A percentile compares a stretch with the other conserved stretches of the same genome.
phyloP scores from a whole-genome alignment of 371 early-diverging fungal genomes.

The Syncephalis fuscata region DNA sequence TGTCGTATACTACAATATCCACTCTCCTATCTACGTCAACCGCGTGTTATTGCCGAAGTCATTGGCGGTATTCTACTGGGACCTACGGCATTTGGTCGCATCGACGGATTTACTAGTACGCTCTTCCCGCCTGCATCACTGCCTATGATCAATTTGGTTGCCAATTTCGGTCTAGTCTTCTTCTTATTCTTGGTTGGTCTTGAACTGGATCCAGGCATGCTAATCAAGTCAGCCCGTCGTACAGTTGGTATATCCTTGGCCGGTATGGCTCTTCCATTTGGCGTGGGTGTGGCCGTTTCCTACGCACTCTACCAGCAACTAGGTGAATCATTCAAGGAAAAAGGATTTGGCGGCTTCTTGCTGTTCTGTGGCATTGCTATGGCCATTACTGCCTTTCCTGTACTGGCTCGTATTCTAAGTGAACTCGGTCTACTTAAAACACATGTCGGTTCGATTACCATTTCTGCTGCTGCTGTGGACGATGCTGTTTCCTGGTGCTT shows the following conservation, averaged over 20 bases:
- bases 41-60: slow-evolving; percentile 61
- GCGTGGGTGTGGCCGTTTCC: slow-evolving; percentile 46
- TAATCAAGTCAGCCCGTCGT: slow-evolving; percentile 22
- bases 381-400: slow-evolving; percentile 87
- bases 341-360: slow-evolving; percentile 43
- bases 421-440: slow-evolving; percentile 69
- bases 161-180: slow-evolving; percentile 78
- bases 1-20: slow-evolving; percentile 40
- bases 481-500: slow-evolving; percentile 78
- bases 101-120: slow-evolving; percentile 31
- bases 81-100: slow-evolving; percentile 55
- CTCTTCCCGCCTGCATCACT: slow-evolving; percentile 44
- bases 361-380: slow-evolving; percentile 77
- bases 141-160: slow-evolving; percentile 48
- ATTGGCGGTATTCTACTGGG: slow-evolving; percentile 62
- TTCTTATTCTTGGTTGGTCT: slow-evolving; percentile 81
- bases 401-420: slow-evolving; percentile 80
- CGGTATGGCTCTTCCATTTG: slow-evolving; percentile 62
- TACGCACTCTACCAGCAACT: slow-evolving; percentile 42
- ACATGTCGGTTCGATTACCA: slow-evolving; percentile 56
- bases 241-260: slow-evolving; percentile 36
- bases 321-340: slow-evolving; percentile 6
- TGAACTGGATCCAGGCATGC: slow-evolving; percentile 43
- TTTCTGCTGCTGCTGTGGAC: slow-evolving; percentile 75
- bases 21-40: slow-evolving; percentile 38